Evolutionary conservation across 1,139 yeast genomes (phyloP).

Genomic region (Zygosaccharomyces sapae): DNA sequence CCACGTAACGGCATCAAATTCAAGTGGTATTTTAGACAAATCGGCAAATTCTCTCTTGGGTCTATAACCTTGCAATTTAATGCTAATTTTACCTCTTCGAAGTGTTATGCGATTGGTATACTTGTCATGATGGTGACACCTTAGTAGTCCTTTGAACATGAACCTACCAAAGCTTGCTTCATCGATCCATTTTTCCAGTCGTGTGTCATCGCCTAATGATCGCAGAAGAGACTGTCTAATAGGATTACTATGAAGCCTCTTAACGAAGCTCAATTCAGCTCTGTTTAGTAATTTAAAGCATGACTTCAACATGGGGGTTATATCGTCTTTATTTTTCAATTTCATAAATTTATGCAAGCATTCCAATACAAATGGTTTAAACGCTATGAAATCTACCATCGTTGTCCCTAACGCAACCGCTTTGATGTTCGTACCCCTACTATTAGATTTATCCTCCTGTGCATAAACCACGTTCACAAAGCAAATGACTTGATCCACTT

Average conservation of each 20-base stretch:
- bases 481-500: constrained; percentile 16
- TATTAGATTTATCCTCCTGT: constrained; percentile 24
- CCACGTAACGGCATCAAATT: constrained; percentile 19
- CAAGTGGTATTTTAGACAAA: constrained; percentile 23
- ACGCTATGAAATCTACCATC: constrained; percentile 47
- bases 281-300: constrained; percentile 29
- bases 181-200: constrained; percentile 16
- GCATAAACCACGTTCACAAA: constrained; percentile 30
- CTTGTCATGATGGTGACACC: constrained; percentile 16
- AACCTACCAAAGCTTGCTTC: constrained; percentile 10
- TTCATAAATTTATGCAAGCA: constrained; percentile 50
- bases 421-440: constrained; percentile 30
- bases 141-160: constrained; percentile 17
- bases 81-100: constrained; percentile 18
- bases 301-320: constrained; percentile 18
- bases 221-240: constrained; percentile 22
- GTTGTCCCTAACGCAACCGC: constrained; percentile 46
- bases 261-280: constrained; percentile 24
- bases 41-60: constrained; percentile 17
- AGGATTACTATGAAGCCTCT: constrained; percentile 16
- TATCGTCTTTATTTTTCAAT: constrained; percentile 16
- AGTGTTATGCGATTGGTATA: constrained; percentile 23
- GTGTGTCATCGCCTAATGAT: constrained; percentile 21
- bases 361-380: constrained; percentile 31
- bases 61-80: constrained; percentile 19